Percentiles rank a stretch among this genome's conserved stretches.
These are phyloP conservation scores for Neoboletus subvelutipes DNA, from an alignment of 768 basidiomycete genomes.

Conservation along the genomic window DNA sequence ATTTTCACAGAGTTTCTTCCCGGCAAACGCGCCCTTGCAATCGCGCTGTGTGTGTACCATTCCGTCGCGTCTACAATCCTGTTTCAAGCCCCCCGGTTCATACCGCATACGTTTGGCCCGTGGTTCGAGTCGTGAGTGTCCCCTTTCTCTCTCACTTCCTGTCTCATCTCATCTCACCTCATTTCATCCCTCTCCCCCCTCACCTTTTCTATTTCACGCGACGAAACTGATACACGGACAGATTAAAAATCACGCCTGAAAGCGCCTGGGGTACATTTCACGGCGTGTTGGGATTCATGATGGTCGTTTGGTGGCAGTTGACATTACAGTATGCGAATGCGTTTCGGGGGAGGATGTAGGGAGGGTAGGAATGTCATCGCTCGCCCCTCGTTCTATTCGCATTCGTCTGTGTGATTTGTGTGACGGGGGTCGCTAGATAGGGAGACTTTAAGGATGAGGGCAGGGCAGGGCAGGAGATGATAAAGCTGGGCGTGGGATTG, in stretches of 20 bases:
- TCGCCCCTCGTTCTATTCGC: neutral
- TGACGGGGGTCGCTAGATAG: neutral
- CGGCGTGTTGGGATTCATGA: constrained; percentile 66
- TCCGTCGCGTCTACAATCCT: constrained; percentile 69
- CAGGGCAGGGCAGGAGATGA: neutral
- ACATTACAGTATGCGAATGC: constrained; percentile 55
- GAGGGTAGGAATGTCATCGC: neutral
- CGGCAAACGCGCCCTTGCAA: constrained; percentile 80
- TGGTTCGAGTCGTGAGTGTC: constrained; percentile 57
- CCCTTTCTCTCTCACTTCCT: neutral
- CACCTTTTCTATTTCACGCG: too few relatives aligned
- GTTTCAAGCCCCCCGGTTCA: constrained; percentile 75
- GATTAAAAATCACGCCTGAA: constrained; percentile 63
- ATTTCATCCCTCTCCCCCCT: too few relatives aligned
- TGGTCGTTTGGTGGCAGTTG: constrained; percentile 82
- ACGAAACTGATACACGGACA: neutral
- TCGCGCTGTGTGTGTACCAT: constrained; percentile 77
- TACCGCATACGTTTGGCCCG: constrained; percentile 68
- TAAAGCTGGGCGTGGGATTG: neutral
- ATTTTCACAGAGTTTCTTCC: constrained; percentile 64
- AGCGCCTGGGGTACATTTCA: constrained; percentile 70
- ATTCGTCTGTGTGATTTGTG: neutral
- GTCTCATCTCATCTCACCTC: too few relatives aligned
- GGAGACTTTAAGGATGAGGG: neutral
- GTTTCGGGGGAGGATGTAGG: constrained; percentile 27